These are phyloP conservation scores for Ceratocystis smalleyi DNA, from an alignment of 2,329 filamentous ascomycete species.

Conservation along the genomic window DNA sequence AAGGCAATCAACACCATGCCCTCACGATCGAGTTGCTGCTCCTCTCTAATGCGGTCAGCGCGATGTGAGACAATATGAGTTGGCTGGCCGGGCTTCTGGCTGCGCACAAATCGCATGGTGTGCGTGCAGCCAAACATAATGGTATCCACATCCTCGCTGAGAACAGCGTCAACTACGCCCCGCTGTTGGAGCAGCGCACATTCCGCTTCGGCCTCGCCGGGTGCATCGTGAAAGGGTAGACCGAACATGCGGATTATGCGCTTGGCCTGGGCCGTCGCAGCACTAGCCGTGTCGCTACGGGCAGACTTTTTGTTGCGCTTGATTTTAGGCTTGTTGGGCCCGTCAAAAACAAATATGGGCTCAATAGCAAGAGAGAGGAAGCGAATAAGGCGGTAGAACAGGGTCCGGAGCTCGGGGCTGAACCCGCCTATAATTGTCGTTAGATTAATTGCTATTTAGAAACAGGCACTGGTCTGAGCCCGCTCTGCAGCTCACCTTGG, in stretches of 20 bases:
- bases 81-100: slow-evolving; percentile 27
- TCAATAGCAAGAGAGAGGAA: slow-evolving; percentile 64
- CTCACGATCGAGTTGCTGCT: slow-evolving; percentile 56
- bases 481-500: slow-evolving; percentile 35
- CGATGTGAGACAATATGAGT: slow-evolving; percentile 74
- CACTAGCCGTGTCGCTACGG: slow-evolving; percentile 41
- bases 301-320: slow-evolving; percentile 71
- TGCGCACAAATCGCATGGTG: slow-evolving; percentile 48
- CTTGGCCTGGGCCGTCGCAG: slow-evolving; percentile 65
- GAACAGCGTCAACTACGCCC: slow-evolving; percentile 77
- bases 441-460: not conserved
- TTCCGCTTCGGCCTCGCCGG: slow-evolving; percentile 90
- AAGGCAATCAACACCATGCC: slow-evolving; percentile 90
- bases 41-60: slow-evolving; percentile 25
- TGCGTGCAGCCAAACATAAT: slow-evolving; percentile 86
- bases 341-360: slow-evolving; percentile 82
- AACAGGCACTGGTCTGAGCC: no score
- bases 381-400: slow-evolving; percentile 80
- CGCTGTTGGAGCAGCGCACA: slow-evolving; percentile 72
- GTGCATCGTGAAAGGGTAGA: slow-evolving; percentile 70
- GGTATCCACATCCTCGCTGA: slow-evolving; percentile 93
- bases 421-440: slow-evolving; percentile 44
- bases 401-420: slow-evolving; percentile 77
- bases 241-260: slow-evolving; percentile 71
- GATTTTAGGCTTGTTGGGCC: slow-evolving; percentile 66